Evolutionary conservation across 2,329 filamentous ascomycete species (phyloP), one percentile per base, ranked within the genome.

Genomic region (Akanthomyces muscarius): DNA sequence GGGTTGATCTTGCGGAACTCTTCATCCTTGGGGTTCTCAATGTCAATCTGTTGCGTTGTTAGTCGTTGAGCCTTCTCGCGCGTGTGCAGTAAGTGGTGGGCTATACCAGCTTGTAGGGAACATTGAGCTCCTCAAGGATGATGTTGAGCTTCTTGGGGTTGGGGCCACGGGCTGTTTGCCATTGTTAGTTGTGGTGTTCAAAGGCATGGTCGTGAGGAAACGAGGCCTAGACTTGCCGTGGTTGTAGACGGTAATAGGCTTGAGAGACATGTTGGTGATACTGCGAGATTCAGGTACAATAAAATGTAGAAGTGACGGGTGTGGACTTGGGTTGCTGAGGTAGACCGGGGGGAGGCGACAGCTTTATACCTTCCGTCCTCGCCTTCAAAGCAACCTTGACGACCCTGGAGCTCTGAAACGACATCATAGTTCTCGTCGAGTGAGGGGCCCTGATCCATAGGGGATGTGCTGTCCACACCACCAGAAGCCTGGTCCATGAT

Each of bases 31-130:
- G 63, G 57, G 50, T 59, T 33, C 11, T 4, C 23, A 30, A 53
- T 56, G 30, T 60, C 45, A 53, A 55, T 28, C 38, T 51, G 38
- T 13, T 6, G 11, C 23, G 11, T 25, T 25, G 18, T 23, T 30
- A 16, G 28, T 38, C 5, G 14, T 36, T 21, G 42, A 10, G n/a
- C 16, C 10, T 18, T 33, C 51, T 33, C 33, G n/a, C 5, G 30
- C 7, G 42, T 11, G 16, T 8, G 2, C 4, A 23, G 21, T 36
- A 14, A 13, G 5, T 16, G 14, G 13, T 41, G 4, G 47, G n/a
- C 1, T 52, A 42, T 65, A 72, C 71, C 56, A 67, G 64, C 23
- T 4, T 63, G 55, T 71, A 72, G 18, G 66, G 64, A 1, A 72
- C 33, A 14, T 53, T 64, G 3, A 72, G 64, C 61, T 71, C 69